Conservation (phyloP, 768 basidiomycete genomes). For the Suillus brevipes region DNA sequence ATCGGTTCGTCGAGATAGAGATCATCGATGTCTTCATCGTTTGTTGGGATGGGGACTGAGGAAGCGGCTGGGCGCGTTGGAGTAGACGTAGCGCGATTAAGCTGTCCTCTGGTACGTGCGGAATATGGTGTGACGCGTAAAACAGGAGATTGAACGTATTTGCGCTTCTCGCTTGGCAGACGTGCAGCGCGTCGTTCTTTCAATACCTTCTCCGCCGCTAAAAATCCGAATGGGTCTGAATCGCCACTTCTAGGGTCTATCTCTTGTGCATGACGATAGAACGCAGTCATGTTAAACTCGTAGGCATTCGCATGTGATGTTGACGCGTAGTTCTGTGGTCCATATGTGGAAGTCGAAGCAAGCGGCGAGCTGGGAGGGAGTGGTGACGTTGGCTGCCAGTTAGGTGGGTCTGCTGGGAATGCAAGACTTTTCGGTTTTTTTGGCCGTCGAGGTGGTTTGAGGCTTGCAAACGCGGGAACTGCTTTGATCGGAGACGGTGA, state of each 20-base stretch:
- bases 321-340: conserved; percentile 7
- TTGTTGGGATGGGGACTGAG: conserved; percentile 33
- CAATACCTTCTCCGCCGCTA: conserved; percentile 52
- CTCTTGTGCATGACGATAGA: conserved; percentile 23
- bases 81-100: conserved; percentile 18
- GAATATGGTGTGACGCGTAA: conserved; percentile 17
- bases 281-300: conserved; percentile 21
- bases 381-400: conserved; percentile 33
- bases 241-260: conserved; percentile 12
- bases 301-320: conserved; percentile 10
- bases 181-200: conserved; percentile 40
- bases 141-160: conserved; percentile 10
- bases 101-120: not conserved
- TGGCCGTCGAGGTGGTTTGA: conserved; percentile 32
- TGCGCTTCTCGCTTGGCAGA: conserved; percentile 13
- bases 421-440: conserved; percentile 33
- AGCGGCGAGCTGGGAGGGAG: conserved; percentile 37
- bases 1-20: conserved; percentile 35
- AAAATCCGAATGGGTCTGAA: conserved; percentile 60
- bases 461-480: conserved; percentile 11
- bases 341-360: conserved; percentile 23
- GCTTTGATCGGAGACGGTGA: conserved; percentile 30
- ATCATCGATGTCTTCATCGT: conserved; percentile 34
- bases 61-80: conserved; percentile 19
- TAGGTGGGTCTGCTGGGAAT: conserved; percentile 33